Evolutionary conservation across 2,329 filamentous ascomycete genomes (phyloP).

Genomic region (Cercospora zeina): DNA sequence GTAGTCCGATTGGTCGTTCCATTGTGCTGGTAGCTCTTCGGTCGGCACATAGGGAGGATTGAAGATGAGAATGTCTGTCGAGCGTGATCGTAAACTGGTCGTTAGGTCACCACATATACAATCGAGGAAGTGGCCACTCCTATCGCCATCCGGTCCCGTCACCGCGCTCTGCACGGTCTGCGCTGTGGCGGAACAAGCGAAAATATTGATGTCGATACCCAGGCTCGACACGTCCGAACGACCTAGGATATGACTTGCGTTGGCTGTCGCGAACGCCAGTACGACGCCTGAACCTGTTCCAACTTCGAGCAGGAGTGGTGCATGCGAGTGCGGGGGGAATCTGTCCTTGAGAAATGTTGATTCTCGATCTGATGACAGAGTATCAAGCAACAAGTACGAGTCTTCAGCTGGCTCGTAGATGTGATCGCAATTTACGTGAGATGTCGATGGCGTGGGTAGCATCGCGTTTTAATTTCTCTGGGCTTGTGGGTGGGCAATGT

Average conservation of each 20-base stretch:
- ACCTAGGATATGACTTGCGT: slow-evolving; percentile 71
- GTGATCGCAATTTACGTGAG: slow-evolving; percentile 82
- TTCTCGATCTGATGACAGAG: slow-evolving; percentile 72
- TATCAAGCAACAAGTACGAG: slow-evolving; percentile 91
- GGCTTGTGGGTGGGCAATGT: background rate
- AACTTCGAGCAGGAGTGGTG: slow-evolving; percentile 73
- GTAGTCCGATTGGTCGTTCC: slow-evolving; percentile 10
- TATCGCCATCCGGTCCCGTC: slow-evolving; percentile 27
- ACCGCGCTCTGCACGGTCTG: slow-evolving; percentile 64
- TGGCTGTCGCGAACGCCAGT: slow-evolving; percentile 80
- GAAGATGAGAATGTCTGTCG: slow-evolving; percentile 85
- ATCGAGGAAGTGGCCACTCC: slow-evolving; percentile 59
- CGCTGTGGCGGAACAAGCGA: slow-evolving; percentile 75
- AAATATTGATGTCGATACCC: slow-evolving; percentile 80
- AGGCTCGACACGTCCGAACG: slow-evolving; percentile 68
- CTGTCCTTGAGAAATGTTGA: slow-evolving; percentile 64
- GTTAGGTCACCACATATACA: slow-evolving; percentile 70
- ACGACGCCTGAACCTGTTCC: slow-evolving; percentile 92
- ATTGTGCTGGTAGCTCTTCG: slow-evolving; percentile 61
- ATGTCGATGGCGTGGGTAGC: slow-evolving; percentile 91
- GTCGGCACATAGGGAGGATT: slow-evolving; percentile 98
- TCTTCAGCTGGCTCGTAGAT: slow-evolving; percentile 97
- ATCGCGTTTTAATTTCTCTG: slow-evolving; percentile 50
- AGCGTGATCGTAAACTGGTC: slow-evolving; percentile 57
- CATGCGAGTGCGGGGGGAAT: slow-evolving; percentile 50